Conservation (phyloP, 192 early-diverging fungal species). For the Entophlyctis luteolus region DNA sequence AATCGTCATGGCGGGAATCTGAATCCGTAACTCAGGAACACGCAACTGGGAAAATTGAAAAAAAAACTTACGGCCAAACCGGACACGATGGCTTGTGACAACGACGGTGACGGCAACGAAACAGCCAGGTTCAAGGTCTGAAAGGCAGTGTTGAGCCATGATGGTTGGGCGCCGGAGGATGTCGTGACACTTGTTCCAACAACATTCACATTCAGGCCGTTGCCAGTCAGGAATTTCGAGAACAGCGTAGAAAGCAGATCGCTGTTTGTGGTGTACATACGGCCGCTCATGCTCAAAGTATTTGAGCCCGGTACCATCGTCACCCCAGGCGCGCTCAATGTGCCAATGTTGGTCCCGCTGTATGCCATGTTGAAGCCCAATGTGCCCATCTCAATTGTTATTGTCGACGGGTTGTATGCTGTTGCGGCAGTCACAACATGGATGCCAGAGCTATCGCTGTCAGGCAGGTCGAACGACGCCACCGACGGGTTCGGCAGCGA, state of each 20-base stretch:
- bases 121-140: not conserved
- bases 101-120: not conserved
- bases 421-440: not conserved
- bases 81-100: not conserved
- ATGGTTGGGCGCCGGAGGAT: not conserved
- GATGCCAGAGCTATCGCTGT: not conserved
- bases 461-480: not conserved
- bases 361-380: constrained; percentile 4
- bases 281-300: constrained; percentile 4
- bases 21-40: not conserved
- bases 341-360: constrained; percentile 2
- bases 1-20: constrained; percentile 4
- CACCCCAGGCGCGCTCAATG: constrained; percentile 8
- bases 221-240: constrained; percentile 4
- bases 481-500: not conserved
- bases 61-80: not conserved
- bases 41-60: not conserved
- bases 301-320: constrained; percentile 20
- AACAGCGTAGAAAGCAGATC: not conserved
- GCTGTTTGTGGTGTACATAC: not conserved
- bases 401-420: not conserved
- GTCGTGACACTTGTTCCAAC: not conserved
- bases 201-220: not conserved
- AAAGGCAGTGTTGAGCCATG: constrained; percentile 19
- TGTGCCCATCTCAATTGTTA: constrained; percentile 4